Evolutionary conservation across 129 eudicot genomes (phyloP).

Genomic region (Solidago caesia): DNA sequence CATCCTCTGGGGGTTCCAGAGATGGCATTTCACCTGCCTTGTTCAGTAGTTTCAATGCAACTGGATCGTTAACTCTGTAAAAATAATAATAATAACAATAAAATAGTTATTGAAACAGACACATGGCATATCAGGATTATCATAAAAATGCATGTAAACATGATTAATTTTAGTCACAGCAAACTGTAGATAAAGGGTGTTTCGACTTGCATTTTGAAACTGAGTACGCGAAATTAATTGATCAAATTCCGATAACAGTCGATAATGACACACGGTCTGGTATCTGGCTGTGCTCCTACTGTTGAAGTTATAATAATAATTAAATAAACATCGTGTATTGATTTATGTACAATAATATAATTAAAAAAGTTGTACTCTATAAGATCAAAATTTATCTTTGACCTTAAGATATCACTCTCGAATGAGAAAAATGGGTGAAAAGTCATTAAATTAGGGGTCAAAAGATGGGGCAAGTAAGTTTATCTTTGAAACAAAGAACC

Average conservation of each 20-base stretch:
- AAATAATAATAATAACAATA: not conserved
- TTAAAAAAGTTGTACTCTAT: too few species aligned
- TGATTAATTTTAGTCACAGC: not conserved
- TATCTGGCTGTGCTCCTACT: not conserved
- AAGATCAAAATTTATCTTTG: too few species aligned
- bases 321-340: not conserved
- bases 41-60: slow-evolving; percentile 85
- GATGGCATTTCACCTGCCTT: slow-evolving; percentile 98
- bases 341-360: not conserved
- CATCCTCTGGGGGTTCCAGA: slow-evolving; percentile 86
- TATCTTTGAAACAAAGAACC: too few species aligned
- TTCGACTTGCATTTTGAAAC: not conserved
- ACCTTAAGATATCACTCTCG: too few species aligned
- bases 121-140: not conserved
- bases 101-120: not conserved
- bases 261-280: not conserved
- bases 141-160: not conserved
- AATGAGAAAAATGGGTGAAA: too few species aligned
- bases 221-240: not conserved
- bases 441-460: too few species aligned
- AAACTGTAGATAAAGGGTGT: not conserved
- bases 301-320: not conserved
- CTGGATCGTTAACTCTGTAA: slow-evolving; percentile 91
- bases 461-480: too few species aligned
- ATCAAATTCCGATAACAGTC: not conserved